A percentile compares a stretch with the other conserved stretches of the same genome.
phyloP scores from a whole-genome alignment of 305 asterid genomes.

The Fraxinus platypoda region DNA sequence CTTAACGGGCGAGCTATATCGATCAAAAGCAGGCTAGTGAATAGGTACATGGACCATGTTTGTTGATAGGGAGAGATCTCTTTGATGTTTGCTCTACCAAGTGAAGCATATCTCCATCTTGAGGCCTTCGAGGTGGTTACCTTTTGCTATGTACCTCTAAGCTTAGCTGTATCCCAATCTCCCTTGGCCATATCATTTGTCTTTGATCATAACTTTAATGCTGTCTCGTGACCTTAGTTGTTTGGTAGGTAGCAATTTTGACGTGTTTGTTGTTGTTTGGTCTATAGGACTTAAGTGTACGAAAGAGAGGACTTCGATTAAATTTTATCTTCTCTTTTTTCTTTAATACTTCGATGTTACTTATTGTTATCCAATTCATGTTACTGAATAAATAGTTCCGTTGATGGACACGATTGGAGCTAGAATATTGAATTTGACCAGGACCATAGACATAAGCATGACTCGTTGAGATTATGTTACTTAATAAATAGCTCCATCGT shows the following conservation, averaged over 20 bases:
- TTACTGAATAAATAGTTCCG: neutral
- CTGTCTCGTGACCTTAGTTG: slow-evolving; percentile 14
- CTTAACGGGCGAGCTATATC: neutral
- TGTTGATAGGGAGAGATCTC: slow-evolving; percentile 4
- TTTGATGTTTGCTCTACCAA: slow-evolving; percentile 32
- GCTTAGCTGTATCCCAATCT: slow-evolving; percentile 35
- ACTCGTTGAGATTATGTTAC: no score
- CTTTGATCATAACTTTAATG: slow-evolving; percentile 10
- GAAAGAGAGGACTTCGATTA: neutral
- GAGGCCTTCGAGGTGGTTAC: slow-evolving; percentile 37
- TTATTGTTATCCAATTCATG: neutral
- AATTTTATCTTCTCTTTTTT: neutral
- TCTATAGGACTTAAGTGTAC: neutral
- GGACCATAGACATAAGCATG: neutral
- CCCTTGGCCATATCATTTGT: neutral
- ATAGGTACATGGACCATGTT: slow-evolving; percentile 10
- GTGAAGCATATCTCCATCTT: slow-evolving; percentile 36
- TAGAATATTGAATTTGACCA: neutral
- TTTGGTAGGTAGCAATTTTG: slow-evolving; percentile 30
- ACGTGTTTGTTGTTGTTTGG: slow-evolving; percentile 4
- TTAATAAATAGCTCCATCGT: no score
- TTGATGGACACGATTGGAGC: neutral
- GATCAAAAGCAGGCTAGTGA: neutral
- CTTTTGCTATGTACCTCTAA: neutral
- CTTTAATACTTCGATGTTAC: neutral